These are phyloP conservation scores for Didymella pomorum DNA, from an alignment of 2,329 filamentous ascomycete genomes.

Conservation along the genomic window DNA sequence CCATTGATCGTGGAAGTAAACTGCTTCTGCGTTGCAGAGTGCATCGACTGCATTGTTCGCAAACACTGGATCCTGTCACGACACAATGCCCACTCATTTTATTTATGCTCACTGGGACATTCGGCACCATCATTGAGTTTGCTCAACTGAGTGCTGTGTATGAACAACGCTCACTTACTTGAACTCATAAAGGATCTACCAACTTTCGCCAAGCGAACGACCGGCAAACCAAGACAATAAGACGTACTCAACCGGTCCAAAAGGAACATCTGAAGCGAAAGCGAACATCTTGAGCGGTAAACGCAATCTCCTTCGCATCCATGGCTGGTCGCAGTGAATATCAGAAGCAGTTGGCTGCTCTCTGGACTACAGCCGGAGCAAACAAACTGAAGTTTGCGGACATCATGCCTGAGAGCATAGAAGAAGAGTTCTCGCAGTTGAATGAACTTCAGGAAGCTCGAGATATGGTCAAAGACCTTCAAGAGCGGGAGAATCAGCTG, in stretches of 20 bases:
- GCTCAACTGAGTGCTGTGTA: background rate
- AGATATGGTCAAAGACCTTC: slow-evolving; percentile 27
- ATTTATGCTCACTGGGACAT: background rate
- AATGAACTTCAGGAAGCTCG: slow-evolving; percentile 26
- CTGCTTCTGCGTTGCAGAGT: background rate
- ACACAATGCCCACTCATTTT: background rate
- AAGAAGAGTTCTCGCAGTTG: slow-evolving; percentile 19
- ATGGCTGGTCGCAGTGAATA: slow-evolving; percentile 28
- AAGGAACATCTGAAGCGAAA: background rate
- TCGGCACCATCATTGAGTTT: background rate
- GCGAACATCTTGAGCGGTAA: background rate
- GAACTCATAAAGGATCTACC: background rate
- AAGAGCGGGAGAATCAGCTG: slow-evolving; percentile 23
- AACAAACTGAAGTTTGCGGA: slow-evolving; percentile 28
- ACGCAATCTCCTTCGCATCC: background rate
- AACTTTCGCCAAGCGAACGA: background rate
- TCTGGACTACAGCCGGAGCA: slow-evolving; percentile 23
- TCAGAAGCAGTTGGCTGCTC: slow-evolving; percentile 23
- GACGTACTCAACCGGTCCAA: background rate
- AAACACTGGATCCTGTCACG: background rate
- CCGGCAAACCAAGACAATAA: background rate
- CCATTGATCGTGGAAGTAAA: background rate
- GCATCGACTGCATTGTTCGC: background rate
- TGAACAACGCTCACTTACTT: background rate
- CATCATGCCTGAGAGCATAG: slow-evolving; percentile 25